Conservation (phyloP, 2,329 filamentous ascomycete species). For the Neophaeococcomyces aloes region DNA sequence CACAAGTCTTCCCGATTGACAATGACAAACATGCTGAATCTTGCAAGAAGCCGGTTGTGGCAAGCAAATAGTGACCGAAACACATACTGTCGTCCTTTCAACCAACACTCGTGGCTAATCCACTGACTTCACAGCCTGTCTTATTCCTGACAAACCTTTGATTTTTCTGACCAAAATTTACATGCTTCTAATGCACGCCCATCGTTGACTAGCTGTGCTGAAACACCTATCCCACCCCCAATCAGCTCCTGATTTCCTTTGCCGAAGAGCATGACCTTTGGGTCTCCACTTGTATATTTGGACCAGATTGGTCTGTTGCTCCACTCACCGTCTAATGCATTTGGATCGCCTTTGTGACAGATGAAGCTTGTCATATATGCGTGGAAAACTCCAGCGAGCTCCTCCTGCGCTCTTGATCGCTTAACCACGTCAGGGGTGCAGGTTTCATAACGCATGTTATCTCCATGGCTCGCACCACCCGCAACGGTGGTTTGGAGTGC, state of each 20-base stretch:
- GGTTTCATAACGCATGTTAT: constrained; percentile 41
- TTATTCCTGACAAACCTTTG: no score
- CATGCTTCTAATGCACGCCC: constrained; percentile 37
- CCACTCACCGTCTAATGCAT: no score
- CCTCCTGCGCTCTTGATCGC: constrained; percentile 32
- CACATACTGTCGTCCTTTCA: no score
- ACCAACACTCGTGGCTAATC: no score
- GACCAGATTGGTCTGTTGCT: constrained; percentile 30
- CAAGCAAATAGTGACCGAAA: no score
- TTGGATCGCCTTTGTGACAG: constrained; percentile 36
- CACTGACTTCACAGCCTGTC: no score
- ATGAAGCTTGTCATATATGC: constrained; percentile 43
- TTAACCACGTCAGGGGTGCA: constrained; percentile 28
- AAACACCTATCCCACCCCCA: constrained; percentile 31
- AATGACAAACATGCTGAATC: no score
- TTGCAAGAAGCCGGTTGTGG: no score
- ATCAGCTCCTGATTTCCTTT: constrained; percentile 41
- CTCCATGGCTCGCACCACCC: constrained; percentile 39
- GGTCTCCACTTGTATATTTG: constrained; percentile 22
- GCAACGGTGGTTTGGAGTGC: constrained; percentile 37
- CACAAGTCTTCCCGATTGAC: no score
- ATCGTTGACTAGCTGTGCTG: constrained; percentile 33
- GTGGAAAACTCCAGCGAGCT: constrained; percentile 35
- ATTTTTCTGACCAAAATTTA: constrained; percentile 43
- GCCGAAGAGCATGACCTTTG: constrained; percentile 36